Base-by-base conservation (phyloP, 192 early-diverging fungal genomes). In the Chytriomyces sp. region DNA sequence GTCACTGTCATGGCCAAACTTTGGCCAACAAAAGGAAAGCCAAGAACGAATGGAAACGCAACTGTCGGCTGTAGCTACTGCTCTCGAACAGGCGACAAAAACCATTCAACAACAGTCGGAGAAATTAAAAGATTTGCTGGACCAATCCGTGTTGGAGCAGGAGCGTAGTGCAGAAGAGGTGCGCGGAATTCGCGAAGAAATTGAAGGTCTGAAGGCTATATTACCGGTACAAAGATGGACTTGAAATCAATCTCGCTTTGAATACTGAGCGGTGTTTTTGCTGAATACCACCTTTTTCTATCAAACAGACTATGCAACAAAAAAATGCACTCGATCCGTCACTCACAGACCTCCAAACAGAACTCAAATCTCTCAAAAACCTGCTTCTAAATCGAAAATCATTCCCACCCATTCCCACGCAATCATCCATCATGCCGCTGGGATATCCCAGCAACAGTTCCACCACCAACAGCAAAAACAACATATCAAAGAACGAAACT, bases 281-380 rank as follows among this genome's bases (percentile, higher is more conserved):
- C n/a, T n/a, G n/a, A n/a, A n/a, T n/a, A n/a, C n/a, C n/a, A n/a
- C n/a, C n/a, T n/a, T n/a, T n/a, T 20, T 57, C 53, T 57, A 3
- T 57, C 53, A 57, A n/a, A 57, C 53, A 64, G 63, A 3, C 20
- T 7, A 18, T 64, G 1, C 13, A 11, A 35, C 13, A 64, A 64
- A 13, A 16, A 45, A 68, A 48, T 44, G 59, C n/a, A 59, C 8
- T 45, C 23, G 60, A 10, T 20, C 61, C 45, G 20, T 62, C 90
- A 9, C 78, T 95, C 67, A 81, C 82, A 45, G 95, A 98, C 49
- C 86, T 99, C 23, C 97, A 99, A 83, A 87, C 87, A 23, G 97
- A 99, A 82, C 90, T 99, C 81, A 97, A 96, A 80, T 94, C 93
- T 26, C 87, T 99, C 50, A 95, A 97, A 75, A 94, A 91, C 73